Base-by-base conservation (phyloP, 2,329 filamentous ascomycete genomes). In the Keithomyces neogunnii region DNA sequence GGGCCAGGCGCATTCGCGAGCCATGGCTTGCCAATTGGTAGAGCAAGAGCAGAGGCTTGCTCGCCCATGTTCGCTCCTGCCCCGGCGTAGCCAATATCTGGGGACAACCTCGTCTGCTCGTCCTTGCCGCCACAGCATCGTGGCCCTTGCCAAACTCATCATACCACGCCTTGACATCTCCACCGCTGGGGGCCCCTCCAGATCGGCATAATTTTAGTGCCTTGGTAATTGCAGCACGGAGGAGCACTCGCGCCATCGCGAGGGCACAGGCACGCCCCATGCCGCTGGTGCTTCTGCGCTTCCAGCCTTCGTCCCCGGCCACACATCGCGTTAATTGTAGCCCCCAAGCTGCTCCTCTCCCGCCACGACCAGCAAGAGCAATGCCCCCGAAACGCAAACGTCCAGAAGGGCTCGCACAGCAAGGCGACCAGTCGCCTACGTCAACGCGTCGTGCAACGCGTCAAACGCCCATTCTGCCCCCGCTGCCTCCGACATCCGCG, bases 351-450 rank as follows among this genome's bases (percentile, higher is more conserved):
- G 26, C 9, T 31, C 30, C 9, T n/a, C n/a, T 42, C 33, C 28
- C 19, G 31, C 30, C 48, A 35, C 44, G 31, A 33, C 31, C 19
- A 36, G 19, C 19, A 19, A 44, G 49, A 54, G 55, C 56, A 51
- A 69, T 69, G 67, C 62, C 68, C 56, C 58, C 60, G 55, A 71
- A 70, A 61, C 67, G 68, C 59, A 70, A 68, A 56, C 65, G 61
- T 55, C 61, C 59, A 46, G 60, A 62, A 56, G 61, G 66, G 42
- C 53, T 58, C 49, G 51, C 55, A 43, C 57, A 57, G 38, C 47
- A 54, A 51, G 48, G 50, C 46, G 56, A 55, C 30, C 54, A 56
- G 51, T 51, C 61, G 51, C 52, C 19, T 19, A 19, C 58, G 45
- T 48, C 55, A 38, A 63, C 66, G 65, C 68, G 68, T 60, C 65